Conservation (phyloP, 441 rosid species). For the Gossypium aridum region DNA sequence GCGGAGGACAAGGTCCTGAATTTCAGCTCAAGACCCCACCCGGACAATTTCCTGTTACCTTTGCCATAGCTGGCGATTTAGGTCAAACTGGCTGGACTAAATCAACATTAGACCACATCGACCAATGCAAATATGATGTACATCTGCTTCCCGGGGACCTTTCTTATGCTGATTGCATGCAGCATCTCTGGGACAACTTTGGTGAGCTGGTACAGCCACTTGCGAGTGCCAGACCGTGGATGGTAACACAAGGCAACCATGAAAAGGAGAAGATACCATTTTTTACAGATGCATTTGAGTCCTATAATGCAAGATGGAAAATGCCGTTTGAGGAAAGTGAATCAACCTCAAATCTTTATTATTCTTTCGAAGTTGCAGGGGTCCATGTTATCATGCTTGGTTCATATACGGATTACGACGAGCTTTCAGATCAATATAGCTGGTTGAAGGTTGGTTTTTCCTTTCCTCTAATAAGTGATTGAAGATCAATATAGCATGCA, state of each 20-base stretch:
- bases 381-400: constrained; percentile 86
- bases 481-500: not conserved
- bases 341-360: constrained; percentile 84
- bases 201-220: constrained; percentile 88
- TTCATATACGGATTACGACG: constrained; percentile 71
- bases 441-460: constrained; percentile 69
- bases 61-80: constrained; percentile 90
- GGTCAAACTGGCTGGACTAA: constrained; percentile 98
- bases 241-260: constrained; percentile 97
- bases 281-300: constrained; percentile 56
- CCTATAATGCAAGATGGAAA: constrained; percentile 91
- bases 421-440: constrained; percentile 60
- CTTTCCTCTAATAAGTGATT: not conserved
- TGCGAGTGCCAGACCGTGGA: constrained; percentile 95
- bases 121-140: constrained; percentile 61
- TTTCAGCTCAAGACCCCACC: constrained; percentile 87
- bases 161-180: constrained; percentile 85
- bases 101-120: constrained; percentile 81
- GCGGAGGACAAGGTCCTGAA: constrained; percentile 82
- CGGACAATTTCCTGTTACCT: constrained; percentile 60
- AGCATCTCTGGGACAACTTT: constrained; percentile 85
- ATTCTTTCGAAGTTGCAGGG: constrained; percentile 88
- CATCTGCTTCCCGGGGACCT: constrained; percentile 95
- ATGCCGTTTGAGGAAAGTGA: constrained; percentile 91
- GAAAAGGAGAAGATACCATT: constrained; percentile 71